Base-by-base conservation (phyloP, 345 rosid species). In the Salix arbutifolia region DNA sequence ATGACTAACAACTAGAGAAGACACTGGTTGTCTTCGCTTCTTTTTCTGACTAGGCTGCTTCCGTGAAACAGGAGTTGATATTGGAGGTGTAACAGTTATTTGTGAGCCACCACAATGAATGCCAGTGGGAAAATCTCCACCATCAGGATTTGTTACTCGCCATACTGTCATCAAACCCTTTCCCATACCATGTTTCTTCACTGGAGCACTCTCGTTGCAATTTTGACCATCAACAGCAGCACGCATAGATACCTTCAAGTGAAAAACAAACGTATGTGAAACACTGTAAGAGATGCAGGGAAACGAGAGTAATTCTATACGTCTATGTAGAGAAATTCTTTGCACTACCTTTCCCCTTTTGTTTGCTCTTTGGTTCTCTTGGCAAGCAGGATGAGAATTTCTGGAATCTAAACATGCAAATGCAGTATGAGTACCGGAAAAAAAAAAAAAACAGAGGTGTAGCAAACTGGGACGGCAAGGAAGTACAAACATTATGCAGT, bases 81-180 rank as follows among this genome's bases (percentile, higher is more conserved):
- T 40, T 66, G 69, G 83, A 67, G 83, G 70, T 66, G 53, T 40
- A 50, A 25, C 75, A 67, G 67, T 33, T 21, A 33, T 76, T 83
- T 85, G 72, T 75, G 75, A 67, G 46, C 69, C 77, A 71, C 83
- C 65, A 77, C 76, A 79, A 78, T 76, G 86, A 83, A 89, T 62
- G 33, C 91, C 91, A 73, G 90, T 76, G n/a, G 94, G 88, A 62
- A 82, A 65, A 74, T 78, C 80, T 67, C 91, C 89, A 69, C 89
- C 85, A 46, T 78, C 71, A 65, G 94, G 97, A 85, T 93, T 91
- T 79, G 85, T 85, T 58, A 86, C 89, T 68, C 86, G 84, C 99
- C 97, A 93, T 53, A 85, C 92, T 65, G 97, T 89, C 98, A 96
- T 96, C 85, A 96, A 88, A 58, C 97, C 97, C 82, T 96, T 96